Conservation (phyloP, 495 filamentous ascomycete species). For the Talaromyces liani region DNA sequence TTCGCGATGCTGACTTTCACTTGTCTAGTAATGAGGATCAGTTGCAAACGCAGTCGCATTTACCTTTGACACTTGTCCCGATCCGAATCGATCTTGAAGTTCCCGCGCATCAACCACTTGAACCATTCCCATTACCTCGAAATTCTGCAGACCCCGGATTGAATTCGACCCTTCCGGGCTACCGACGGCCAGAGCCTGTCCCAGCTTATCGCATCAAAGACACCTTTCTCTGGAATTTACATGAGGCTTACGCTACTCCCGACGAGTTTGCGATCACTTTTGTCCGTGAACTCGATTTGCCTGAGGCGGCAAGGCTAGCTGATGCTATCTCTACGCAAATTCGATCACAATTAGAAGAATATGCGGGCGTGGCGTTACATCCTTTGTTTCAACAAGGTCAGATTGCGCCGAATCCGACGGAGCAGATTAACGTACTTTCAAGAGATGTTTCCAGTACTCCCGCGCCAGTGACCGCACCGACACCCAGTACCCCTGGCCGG, state of each 20-base stretch:
- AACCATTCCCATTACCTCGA: slow-evolving; percentile 62
- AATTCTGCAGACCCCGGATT: slow-evolving; percentile 53
- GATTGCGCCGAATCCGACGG: slow-evolving; percentile 26
- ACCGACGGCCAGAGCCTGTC: slow-evolving; percentile 65
- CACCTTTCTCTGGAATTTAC: slow-evolving; percentile 93
- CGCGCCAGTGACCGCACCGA: slow-evolving; percentile 35
- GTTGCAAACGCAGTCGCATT: slow-evolving; percentile 70
- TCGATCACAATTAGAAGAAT: slow-evolving; percentile 90
- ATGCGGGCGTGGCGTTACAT: slow-evolving; percentile 88
- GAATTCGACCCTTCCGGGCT: slow-evolving; percentile 62
- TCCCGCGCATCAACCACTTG: slow-evolving; percentile 63
- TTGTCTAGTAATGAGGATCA: slow-evolving; percentile 47
- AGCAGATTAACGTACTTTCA: slow-evolving; percentile 25
- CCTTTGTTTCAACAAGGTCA: slow-evolving; percentile 69
- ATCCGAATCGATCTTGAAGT: slow-evolving; percentile 96
- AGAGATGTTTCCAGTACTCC: slow-evolving; percentile 48
- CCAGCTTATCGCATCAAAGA: slow-evolving; percentile 85
- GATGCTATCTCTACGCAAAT: slow-evolving; percentile 87
- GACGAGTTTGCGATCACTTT: slow-evolving; percentile 89
- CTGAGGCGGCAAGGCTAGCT: slow-evolving; percentile 57
- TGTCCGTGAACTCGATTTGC: slow-evolving; percentile 90
- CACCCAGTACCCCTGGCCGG: slow-evolving; percentile 33
- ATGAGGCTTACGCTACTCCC: slow-evolving; percentile 88
- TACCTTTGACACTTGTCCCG: slow-evolving; percentile 86
- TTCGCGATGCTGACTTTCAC: slow-evolving; percentile 13